A percentile compares a stretch with the other conserved stretches of the same genome.
These are phyloP conservation scores for Russula sp. DNA, from an alignment of 768 basidiomycete species.

Conservation along the genomic window DNA sequence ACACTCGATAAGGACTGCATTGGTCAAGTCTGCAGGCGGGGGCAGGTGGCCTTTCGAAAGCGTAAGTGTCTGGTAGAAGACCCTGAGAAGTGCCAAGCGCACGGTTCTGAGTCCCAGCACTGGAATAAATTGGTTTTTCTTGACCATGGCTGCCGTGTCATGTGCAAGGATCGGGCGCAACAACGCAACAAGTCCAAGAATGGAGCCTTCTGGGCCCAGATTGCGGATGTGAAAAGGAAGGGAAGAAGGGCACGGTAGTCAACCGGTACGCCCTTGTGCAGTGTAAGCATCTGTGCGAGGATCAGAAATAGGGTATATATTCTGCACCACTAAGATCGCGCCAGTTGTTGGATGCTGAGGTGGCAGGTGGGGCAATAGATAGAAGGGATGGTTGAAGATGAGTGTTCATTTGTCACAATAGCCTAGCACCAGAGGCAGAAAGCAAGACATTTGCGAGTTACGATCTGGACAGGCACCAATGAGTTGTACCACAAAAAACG, in stretches of 20 bases:
- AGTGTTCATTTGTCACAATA: conserved; percentile 18
- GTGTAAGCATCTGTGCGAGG: conserved; percentile 88
- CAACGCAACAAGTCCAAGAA: conserved; percentile 87
- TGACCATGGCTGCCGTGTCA: conserved; percentile 61
- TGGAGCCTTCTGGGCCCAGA: conserved; percentile 91
- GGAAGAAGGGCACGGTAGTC: conserved; percentile 76
- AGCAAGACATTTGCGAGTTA: not conserved
- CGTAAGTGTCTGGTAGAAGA: no score
- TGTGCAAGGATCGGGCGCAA: conserved; percentile 75
- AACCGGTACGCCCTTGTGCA: conserved; percentile 63
- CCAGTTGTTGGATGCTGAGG: conserved; percentile 10
- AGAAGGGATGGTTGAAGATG: conserved; percentile 12
- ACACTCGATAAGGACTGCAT: no score
- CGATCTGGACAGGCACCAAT: conserved; percentile 70
- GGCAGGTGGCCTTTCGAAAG: no score
- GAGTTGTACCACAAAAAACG: conserved; percentile 89
- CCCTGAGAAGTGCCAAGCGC: no score
- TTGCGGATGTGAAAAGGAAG: conserved; percentile 73
- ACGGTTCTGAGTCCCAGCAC: no score
- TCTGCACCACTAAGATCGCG: conserved; percentile 41
- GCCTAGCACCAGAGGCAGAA: conserved; percentile 22
- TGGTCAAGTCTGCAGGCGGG: no score
- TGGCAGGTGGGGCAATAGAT: conserved; percentile 18
- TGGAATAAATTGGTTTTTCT: conserved; percentile 60
- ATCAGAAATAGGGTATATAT: conserved; percentile 99